phyloP scores from a whole-genome alignment of 345 rosid species.

The Erodium maritimum region DNA sequence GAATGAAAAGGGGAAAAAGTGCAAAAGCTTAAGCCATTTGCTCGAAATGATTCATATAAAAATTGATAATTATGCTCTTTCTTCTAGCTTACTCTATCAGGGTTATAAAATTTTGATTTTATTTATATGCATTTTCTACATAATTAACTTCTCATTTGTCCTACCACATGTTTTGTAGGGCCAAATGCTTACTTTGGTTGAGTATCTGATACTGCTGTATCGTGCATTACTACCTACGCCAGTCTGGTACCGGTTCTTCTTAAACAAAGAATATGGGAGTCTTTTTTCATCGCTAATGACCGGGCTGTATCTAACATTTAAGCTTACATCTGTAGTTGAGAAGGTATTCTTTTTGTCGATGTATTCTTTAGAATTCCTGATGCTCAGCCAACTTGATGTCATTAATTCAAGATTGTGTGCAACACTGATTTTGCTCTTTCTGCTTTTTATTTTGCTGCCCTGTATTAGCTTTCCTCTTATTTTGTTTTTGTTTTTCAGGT shows the following conservation, averaged over 20 bases:
- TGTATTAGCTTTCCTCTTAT: background rate
- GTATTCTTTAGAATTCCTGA: background rate
- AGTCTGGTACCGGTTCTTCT: slow-evolving; percentile 84
- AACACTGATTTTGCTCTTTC: background rate
- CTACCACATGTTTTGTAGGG: slow-evolving; percentile 31
- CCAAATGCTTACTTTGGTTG: slow-evolving; percentile 66
- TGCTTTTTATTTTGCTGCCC: background rate
- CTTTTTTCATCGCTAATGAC: slow-evolving; percentile 80
- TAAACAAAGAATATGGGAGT: slow-evolving; percentile 78
- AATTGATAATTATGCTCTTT: background rate
- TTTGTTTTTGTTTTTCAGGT: slow-evolving; percentile 40
- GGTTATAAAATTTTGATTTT: background rate
- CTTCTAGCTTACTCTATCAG: background rate
- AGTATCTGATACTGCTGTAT: slow-evolving; percentile 57
- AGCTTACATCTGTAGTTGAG: slow-evolving; percentile 70
- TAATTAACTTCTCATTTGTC: background rate
- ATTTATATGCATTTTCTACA: background rate
- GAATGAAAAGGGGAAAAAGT: background rate
- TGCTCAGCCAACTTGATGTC: background rate
- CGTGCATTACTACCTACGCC: slow-evolving; percentile 76
- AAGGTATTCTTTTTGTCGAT: slow-evolving; percentile 32
- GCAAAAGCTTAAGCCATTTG: background rate
- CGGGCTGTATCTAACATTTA: slow-evolving; percentile 64
- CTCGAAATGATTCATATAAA: background rate
- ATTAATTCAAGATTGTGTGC: background rate